Conservation (phyloP, 1,284 basidiomycete species). For the Trichosporon coremiiforme region DNA sequence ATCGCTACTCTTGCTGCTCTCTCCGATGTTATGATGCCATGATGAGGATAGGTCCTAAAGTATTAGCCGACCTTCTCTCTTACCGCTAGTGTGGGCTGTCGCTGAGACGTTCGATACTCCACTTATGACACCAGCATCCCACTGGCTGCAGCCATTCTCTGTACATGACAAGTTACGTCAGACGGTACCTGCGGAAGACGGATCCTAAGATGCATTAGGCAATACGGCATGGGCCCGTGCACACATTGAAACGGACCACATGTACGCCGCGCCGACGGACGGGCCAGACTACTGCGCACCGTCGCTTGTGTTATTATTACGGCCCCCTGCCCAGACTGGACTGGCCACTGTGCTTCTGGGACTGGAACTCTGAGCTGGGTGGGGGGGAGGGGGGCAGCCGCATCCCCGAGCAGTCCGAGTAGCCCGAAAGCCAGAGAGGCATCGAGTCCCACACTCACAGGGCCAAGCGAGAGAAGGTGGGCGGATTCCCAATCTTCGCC, state of each 20-base stretch:
- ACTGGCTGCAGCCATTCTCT: neutral
- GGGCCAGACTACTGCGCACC: neutral
- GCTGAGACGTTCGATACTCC: neutral
- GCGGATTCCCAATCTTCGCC: neutral
- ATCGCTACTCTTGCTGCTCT: too few species aligned
- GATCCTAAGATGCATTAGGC: too few species aligned
- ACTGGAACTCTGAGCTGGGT: slow-evolving; percentile 4
- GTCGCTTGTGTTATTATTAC: neutral
- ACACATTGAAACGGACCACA: too few species aligned
- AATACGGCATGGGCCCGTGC: too few species aligned
- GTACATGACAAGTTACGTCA: too few species aligned
- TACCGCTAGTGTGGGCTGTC: too few species aligned
- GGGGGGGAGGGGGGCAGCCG: too few species aligned
- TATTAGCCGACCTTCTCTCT: too few species aligned
- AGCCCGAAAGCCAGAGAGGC: neutral
- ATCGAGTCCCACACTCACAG: too few species aligned
- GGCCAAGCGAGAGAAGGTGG: neutral
- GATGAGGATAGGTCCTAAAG: neutral
- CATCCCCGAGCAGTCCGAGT: neutral
- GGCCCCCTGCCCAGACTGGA: neutral
- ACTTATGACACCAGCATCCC: neutral
- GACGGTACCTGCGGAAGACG: too few species aligned
- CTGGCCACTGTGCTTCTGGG: neutral
- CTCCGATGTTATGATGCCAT: neutral
- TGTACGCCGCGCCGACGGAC: neutral